Percentiles rank a stretch among this genome's conserved stretches.
These are phyloP conservation scores for Akanthomyces uredinophilus DNA, from an alignment of 2,329 filamentous ascomycete genomes.

Conservation along the genomic window DNA sequence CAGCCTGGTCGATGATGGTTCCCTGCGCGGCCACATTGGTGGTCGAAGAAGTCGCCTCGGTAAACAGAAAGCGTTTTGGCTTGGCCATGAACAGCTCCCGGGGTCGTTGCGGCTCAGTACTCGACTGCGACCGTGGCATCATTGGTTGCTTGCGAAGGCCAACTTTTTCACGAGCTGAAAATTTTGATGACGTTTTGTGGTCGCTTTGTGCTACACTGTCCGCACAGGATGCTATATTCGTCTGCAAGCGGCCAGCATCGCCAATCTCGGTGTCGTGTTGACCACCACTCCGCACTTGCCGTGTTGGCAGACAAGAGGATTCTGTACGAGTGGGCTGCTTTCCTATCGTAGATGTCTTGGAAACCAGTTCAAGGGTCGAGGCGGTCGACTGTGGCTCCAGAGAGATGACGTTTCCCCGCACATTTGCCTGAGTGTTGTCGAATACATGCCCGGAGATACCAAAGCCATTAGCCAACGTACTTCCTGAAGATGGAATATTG, in stretches of 20 bases:
- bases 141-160: slow-evolving; percentile 16
- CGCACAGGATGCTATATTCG: neutral
- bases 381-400: neutral
- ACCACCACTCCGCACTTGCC: neutral
- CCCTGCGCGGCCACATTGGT: slow-evolving; percentile 38
- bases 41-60: slow-evolving; percentile 33
- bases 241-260: neutral
- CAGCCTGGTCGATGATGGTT: slow-evolving; percentile 39
- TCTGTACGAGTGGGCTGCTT: neutral
- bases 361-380: neutral
- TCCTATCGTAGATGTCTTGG: neutral
- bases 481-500: slow-evolving; percentile 29
- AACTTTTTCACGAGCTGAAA: neutral
- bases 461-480: slow-evolving; percentile 29
- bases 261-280: neutral
- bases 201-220: neutral
- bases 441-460: slow-evolving; percentile 16
- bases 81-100: slow-evolving; percentile 17
- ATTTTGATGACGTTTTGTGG: neutral
- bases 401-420: neutral
- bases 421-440: neutral
- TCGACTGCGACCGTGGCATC: slow-evolving; percentile 25
- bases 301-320: neutral
- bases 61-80: slow-evolving; percentile 26
- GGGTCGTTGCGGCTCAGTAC: slow-evolving; percentile 14